phyloP scores from a whole-genome alignment of 192 early-diverging fungal genomes.

The Phycomyces nitens region DNA sequence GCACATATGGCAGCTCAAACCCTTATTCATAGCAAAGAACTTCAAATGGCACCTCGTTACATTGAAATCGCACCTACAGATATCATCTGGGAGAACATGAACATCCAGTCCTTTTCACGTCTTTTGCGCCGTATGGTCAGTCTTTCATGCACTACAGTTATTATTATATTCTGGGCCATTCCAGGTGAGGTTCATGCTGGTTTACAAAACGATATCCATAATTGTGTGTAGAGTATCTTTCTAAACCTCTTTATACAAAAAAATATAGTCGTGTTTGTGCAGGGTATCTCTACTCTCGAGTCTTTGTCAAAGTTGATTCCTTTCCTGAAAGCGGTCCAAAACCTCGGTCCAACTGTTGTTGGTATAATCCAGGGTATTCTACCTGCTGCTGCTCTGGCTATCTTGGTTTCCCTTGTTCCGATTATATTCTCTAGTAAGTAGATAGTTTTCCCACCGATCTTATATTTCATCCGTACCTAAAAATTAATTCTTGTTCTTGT shows the following conservation, averaged over 20 bases:
- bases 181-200: conserved; percentile 51
- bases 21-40: conserved; percentile 56
- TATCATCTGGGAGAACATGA: conserved; percentile 81
- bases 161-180: conserved; percentile 74
- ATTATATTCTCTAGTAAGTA: conserved; percentile 55
- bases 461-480: background rate
- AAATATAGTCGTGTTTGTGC: conserved; percentile 50
- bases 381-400: conserved; percentile 63
- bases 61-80: conserved; percentile 67
- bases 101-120: conserved; percentile 46
- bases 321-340: conserved; percentile 41
- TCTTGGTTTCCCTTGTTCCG: conserved; percentile 70
- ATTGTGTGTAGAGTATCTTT: no score
- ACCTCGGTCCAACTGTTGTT: conserved; percentile 36
- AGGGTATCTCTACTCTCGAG: conserved; percentile 49
- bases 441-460: no score
- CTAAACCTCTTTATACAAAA: background rate
- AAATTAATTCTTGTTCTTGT: background rate
- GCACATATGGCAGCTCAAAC: conserved; percentile 78
- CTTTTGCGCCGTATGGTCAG: conserved; percentile 56
- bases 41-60: conserved; percentile 63
- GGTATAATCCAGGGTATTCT: conserved; percentile 71
- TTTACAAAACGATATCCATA: no score
- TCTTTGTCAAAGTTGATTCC: conserved; percentile 49
- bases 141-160: conserved; percentile 42